phyloP scores from a whole-genome alignment of 2,329 filamentous ascomycete genomes.

The Cryphonectria carpinicola region DNA sequence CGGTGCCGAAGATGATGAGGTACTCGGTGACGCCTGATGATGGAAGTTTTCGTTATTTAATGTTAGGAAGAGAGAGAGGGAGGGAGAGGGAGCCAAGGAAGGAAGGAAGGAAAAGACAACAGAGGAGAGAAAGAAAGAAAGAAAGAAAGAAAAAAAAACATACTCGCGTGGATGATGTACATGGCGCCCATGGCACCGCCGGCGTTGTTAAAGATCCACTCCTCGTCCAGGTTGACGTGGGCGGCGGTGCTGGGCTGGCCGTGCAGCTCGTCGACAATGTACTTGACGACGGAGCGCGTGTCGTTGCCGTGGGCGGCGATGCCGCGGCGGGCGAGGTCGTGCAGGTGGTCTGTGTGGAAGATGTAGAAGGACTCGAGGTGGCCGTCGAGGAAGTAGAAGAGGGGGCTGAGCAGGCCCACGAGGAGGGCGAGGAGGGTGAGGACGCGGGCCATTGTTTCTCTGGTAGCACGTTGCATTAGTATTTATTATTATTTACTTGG shows the following conservation, averaged over 20 bases:
- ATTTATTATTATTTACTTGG: background rate
- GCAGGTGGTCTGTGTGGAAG: conserved; percentile 70
- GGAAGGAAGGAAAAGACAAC: too few relatives aligned
- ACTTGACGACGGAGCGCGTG: conserved; percentile 68
- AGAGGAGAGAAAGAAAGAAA: background rate
- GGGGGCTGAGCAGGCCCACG: conserved; percentile 56
- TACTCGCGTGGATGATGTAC: conserved; percentile 87
- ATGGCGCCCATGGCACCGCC: conserved; percentile 91
- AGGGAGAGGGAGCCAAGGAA: too few relatives aligned
- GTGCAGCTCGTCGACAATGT: conserved; percentile 71
- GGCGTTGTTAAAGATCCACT: conserved; percentile 93
- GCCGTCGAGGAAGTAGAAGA: conserved; percentile 61
- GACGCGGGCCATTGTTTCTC: conserved; percentile 37
- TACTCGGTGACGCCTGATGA: conserved; percentile 76
- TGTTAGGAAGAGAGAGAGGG: too few relatives aligned
- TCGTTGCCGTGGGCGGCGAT: conserved; percentile 74
- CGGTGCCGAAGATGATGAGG: conserved; percentile 84
- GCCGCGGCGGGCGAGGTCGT: conserved; percentile 68
- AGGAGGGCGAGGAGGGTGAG: conserved; percentile 57
- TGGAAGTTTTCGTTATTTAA: background rate
- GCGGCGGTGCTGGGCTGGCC: conserved; percentile 52
- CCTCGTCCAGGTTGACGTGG: conserved; percentile 71
- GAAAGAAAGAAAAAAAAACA: conserved; percentile 37
- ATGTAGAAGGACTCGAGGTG: conserved; percentile 72
- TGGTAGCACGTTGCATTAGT: background rate